Evolutionary conservation across 192 early-diverging fungal genomes (phyloP).

Genomic region (Dissophora ornata): DNA sequence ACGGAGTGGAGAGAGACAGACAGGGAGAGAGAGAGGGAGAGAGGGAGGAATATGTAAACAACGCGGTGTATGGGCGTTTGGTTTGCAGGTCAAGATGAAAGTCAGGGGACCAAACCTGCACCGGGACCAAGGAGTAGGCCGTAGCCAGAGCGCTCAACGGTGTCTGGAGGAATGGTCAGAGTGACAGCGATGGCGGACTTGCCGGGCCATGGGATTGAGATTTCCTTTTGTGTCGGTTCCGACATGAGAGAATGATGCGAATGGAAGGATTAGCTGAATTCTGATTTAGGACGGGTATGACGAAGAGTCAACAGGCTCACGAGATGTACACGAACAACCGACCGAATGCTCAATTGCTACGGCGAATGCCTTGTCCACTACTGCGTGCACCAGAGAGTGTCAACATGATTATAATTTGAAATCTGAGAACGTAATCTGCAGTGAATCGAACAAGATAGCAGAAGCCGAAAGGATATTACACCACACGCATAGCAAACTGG

Average conservation of each 20-base stretch:
- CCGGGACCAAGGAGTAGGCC: constrained; percentile 43
- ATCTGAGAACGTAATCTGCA: no score
- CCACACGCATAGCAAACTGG: no score
- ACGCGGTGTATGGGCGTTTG: no score
- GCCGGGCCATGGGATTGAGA: constrained; percentile 32
- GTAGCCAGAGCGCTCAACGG: constrained; percentile 31
- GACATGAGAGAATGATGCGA: constrained; percentile 17
- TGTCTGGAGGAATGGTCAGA: constrained; percentile 27
- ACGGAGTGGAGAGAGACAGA: neutral
- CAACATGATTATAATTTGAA: no score
- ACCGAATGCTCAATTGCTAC: no score
- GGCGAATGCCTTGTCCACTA: no score
- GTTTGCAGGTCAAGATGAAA: no score
- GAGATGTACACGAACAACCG: no score
- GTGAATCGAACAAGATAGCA: no score
- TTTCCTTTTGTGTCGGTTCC: constrained; percentile 37
- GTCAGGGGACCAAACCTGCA: constrained; percentile 14
- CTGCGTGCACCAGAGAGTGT: no score
- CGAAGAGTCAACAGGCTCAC: neutral
- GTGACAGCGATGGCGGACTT: constrained; percentile 39
- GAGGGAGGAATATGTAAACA: no score
- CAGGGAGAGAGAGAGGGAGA: neutral
- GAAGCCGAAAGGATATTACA: no score
- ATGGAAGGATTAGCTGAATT: neutral
- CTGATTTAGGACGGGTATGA: neutral